Evolutionary conservation across 75 land plant species (phyloP), one percentile per base, ranked within the genome.

Genomic region (Isoetes taiwanensis): DNA sequence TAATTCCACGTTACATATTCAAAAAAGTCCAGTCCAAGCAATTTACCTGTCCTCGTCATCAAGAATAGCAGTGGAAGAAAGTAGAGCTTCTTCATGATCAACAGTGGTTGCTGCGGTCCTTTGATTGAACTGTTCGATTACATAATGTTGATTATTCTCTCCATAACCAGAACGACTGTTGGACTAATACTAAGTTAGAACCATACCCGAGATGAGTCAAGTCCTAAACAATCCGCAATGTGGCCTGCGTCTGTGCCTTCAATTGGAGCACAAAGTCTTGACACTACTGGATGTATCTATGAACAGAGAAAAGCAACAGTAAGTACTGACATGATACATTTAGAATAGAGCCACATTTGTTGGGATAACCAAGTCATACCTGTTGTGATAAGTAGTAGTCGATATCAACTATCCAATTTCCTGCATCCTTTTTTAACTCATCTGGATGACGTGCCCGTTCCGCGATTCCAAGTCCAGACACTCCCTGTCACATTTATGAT

Each of bases 401-500:
- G 66, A 94, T 82, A 59, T 94, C 99, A 55, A 94, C 65, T 68
- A 94, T 75, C 90, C 96, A 94, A 43, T 76, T 71, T 12, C 73
- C 86, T 72, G 64, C 60, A 43, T 81, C 82, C 37, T 42, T 67
- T 63, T 88, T 84, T 43, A 94, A 62, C 65, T 88, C 99, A 72
- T 94, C 96, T 59, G 96, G 95, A 80, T 94, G 99, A 65, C 90
- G 77, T 35, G 99, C 99, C 28, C 99, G 76, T 50, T 84, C 82
- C 35, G 99, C 99, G 54, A 94, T 81, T 35, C 86, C 86, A 14
- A 54, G 31, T 10, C 79, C 63, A 59, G 62, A 5, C 5, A 27
- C 32, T 21, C 32, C 32, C 28, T 54, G 57, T 37, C 39, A 10
- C 39, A 37, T 9, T 37, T 10, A 42, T 63, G 65, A 50, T 28